A percentile compares a stretch with the other conserved stretches of the same genome.
These are phyloP conservation scores for Ustilago xerochloae DNA, from an alignment of 1,284 basidiomycete genomes.

Conservation along the genomic window DNA sequence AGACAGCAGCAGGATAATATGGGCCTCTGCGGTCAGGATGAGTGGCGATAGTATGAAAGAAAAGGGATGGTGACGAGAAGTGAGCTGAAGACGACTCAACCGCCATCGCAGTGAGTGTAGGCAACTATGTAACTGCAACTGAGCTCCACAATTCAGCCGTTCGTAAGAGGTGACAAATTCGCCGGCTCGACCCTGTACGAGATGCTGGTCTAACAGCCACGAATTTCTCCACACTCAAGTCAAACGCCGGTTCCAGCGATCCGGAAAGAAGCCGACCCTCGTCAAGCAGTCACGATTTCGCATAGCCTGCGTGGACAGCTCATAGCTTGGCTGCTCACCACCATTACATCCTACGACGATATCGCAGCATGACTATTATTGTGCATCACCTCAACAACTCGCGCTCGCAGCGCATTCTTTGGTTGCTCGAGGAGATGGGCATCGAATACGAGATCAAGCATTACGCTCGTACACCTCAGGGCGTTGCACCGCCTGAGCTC, in stretches of 20 bases:
- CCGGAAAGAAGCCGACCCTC: background rate
- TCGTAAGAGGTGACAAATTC: background rate
- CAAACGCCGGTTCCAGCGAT: background rate
- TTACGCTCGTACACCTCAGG: constrained; percentile 55
- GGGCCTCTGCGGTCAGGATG: background rate
- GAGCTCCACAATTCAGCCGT: too few relatives aligned
- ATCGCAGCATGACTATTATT: constrained; percentile 55
- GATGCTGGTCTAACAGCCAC: background rate
- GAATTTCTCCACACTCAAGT: background rate
- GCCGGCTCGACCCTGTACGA: too few relatives aligned
- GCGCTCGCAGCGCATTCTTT: constrained; percentile 66
- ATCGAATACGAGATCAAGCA: constrained; percentile 63
- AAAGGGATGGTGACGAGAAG: background rate
- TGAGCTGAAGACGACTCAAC: background rate
- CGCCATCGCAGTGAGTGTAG: background rate
- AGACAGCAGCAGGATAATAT: background rate
- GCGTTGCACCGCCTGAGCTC: constrained; percentile 58
- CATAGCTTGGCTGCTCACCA: too few relatives aligned
- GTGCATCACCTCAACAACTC: constrained; percentile 66
- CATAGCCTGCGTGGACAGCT: too few relatives aligned
- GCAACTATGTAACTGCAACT: background rate
- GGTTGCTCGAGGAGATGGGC: constrained; percentile 66
- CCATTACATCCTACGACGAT: too few relatives aligned
- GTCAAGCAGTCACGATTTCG: too few relatives aligned
- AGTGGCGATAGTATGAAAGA: background rate